A percentile compares a stretch with the other conserved stretches of the same genome.
These are phyloP conservation scores for Trematosphaeria pertusa DNA, from an alignment of 2,329 filamentous ascomycete genomes.

Conservation along the genomic window DNA sequence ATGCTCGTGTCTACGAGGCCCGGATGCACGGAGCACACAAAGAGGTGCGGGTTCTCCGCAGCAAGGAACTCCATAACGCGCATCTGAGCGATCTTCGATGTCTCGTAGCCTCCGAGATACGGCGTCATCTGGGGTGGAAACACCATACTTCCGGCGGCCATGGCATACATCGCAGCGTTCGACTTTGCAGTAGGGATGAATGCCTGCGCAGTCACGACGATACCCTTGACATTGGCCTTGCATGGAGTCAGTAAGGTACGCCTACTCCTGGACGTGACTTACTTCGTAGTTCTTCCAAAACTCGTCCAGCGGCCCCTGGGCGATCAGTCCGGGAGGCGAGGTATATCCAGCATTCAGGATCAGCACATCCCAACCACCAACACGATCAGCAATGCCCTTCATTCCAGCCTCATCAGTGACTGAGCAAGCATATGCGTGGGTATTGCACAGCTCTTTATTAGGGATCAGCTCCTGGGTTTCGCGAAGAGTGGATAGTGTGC, in stretches of 20 bases:
- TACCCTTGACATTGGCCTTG: constrained; percentile 26
- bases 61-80: constrained; percentile 42
- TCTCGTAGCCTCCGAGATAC: constrained; percentile 37
- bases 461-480: constrained; percentile 15
- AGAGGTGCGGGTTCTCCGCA: constrained; percentile 44
- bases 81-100: constrained; percentile 42
- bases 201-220: constrained; percentile 18
- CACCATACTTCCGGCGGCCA: constrained; percentile 12
- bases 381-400: constrained; percentile 16
- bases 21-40: constrained; percentile 41
- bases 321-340: constrained; percentile 10
- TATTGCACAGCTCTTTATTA: neutral
- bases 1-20: constrained; percentile 44
- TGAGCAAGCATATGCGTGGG: constrained; percentile 9
- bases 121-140: constrained; percentile 15
- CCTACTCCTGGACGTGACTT: constrained; percentile 3
- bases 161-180: constrained; percentile 1
- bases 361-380: constrained; percentile 28
- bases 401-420: constrained; percentile 20
- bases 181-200: constrained; percentile 22
- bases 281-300: constrained; percentile 30
- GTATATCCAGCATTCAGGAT: constrained; percentile 26
- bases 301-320: constrained; percentile 14
- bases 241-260: neutral
- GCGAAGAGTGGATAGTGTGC: constrained; percentile 27